phyloP scores from a whole-genome alignment of 2,329 filamentous ascomycete genomes.

The Paracorniculantispora psalliotae region DNA sequence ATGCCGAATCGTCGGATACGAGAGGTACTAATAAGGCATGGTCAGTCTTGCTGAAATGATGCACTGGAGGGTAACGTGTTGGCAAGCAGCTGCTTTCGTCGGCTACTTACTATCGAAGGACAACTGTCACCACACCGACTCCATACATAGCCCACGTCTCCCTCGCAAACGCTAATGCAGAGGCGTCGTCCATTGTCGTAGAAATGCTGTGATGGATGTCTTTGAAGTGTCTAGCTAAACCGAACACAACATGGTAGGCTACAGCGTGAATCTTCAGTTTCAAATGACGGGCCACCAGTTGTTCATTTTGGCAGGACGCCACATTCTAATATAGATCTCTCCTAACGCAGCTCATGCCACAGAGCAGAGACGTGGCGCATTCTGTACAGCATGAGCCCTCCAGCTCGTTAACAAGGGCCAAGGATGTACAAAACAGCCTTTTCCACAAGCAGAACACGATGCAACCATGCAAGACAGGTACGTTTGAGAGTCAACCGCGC shows the following conservation, averaged over 20 bases:
- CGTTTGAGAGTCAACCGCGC: neutral
- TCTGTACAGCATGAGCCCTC: neutral
- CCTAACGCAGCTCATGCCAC: neutral
- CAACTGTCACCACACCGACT: conserved; percentile 6
- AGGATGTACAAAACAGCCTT: neutral
- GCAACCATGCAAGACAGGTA: neutral
- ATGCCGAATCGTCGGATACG: conserved; percentile 12
- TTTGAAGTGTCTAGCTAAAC: neutral
- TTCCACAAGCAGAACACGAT: neutral
- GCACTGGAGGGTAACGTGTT: neutral
- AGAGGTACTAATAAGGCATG: neutral
- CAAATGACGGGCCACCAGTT: neutral
- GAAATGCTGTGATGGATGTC: neutral
- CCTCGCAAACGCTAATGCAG: conserved; percentile 1
- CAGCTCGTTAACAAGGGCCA: neutral
- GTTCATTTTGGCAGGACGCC: neutral
- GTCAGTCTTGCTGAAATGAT: neutral
- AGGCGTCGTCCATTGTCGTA: conserved; percentile 2
- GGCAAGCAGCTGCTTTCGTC: neutral
- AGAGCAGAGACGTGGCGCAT: neutral
- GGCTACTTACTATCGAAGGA: conserved; percentile 10
- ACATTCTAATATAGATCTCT: neutral
- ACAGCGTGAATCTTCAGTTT: neutral
- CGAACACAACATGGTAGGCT: neutral
- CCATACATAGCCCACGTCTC: conserved; percentile 12